These are phyloP conservation scores for Stephania japonica DNA, from an alignment of 164 flowering plant species.

Conservation along the genomic window DNA sequence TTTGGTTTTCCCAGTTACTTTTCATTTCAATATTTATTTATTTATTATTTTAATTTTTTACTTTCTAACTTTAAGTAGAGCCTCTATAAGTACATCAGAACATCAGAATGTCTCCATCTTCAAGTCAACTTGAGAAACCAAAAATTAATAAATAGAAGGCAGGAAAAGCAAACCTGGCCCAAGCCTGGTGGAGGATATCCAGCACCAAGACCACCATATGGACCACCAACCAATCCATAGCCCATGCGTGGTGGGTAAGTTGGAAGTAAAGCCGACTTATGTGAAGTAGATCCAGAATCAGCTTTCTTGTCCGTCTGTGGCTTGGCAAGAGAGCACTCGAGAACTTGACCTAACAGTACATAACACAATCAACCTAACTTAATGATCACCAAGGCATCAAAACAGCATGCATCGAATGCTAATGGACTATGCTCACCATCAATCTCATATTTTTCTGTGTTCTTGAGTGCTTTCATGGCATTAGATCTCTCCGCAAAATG, in stretches of 20 bases:
- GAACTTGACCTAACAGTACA: constrained; percentile 53
- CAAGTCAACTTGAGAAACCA: not conserved
- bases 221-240: constrained; percentile 53
- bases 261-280: constrained; percentile 50
- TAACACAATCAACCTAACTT: constrained; percentile 6
- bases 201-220: constrained; percentile 56
- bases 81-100: not conserved
- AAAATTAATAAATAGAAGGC: not conserved
- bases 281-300: constrained; percentile 37
- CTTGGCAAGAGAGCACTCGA: constrained; percentile 89
- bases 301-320: constrained; percentile 73
- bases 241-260: constrained; percentile 55
- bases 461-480: constrained; percentile 73
- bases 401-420: not conserved
- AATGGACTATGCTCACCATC: constrained; percentile 38
- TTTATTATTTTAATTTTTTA: too few species aligned
- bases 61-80: not conserved
- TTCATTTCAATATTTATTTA: too few species aligned
- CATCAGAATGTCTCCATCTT: not conserved
- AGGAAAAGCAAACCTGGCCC: constrained; percentile 38
- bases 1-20: too few species aligned
- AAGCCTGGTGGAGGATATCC: constrained; percentile 62
- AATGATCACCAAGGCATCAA: not conserved
- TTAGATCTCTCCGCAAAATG: constrained; percentile 78
- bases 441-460: constrained; percentile 71